Base-by-base conservation (phyloP, 1,284 basidiomycete species). In the Ganoderma lucidum region DNA sequence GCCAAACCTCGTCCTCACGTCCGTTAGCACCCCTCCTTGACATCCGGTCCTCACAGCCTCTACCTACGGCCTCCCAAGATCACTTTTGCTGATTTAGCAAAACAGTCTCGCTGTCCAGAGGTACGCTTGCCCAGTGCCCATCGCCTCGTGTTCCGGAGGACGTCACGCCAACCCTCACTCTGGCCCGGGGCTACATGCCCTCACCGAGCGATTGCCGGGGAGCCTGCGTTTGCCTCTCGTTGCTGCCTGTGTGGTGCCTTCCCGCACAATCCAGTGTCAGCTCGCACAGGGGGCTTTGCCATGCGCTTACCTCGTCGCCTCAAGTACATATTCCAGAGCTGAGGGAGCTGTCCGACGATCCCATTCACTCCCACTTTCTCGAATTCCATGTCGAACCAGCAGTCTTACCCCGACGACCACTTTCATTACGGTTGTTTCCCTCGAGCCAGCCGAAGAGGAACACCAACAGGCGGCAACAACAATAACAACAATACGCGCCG, bases 371-470 rank as follows among this genome's bases (percentile, higher is more conserved):
- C 78, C 78, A 70, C 75, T 78, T 76, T 76, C 70, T 73, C 71
- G 75, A 51, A 68, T 71, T 72, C 75, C 65, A 80, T 81, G 79
- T 78, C 79, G 64, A 75, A 79, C 73, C 74, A 77, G 68, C 76
- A 77, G 68, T 61, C 51, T 39, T 75, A 73, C 59, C 70, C 74
- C 51, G 78, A 79, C 72, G 79, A 80, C 75, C 78, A 79, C 74
- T 78, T 79, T 74, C 71, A 75, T 76, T 77, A 77, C 72, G 79
- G 79, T 41, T 79, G 79, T 73, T 80, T 79, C 73, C 74, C 76
- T 67, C 70, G 78, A 70, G 71, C 73, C 48, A 68, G 74, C 62
- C 74, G 78, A 70, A 74, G 76, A 69, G 76, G 75, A 58, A 77
- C 78, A 10, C 72, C 76, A 63, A 73, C 74, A 71, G 75, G 77